Percentiles rank a stretch among this genome's conserved stretches.
These are phyloP conservation scores for Hymenoscyphus scutula DNA, from an alignment of 2,329 filamentous ascomycete genomes.

Conservation along the genomic window DNA sequence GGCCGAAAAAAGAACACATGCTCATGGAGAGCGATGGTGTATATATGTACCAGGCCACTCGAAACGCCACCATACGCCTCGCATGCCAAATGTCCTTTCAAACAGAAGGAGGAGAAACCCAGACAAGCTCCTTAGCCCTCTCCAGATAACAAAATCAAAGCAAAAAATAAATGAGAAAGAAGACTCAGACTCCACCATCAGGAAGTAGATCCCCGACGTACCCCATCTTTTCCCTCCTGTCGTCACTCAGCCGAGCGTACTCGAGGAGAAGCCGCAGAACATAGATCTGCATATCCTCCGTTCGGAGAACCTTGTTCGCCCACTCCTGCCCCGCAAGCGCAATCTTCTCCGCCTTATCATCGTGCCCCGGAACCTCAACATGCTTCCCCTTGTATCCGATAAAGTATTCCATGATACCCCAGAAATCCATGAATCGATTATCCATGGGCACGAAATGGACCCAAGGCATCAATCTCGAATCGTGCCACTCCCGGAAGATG, in stretches of 20 bases:
- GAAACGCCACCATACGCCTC: no score
- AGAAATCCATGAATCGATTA: constrained; percentile 69
- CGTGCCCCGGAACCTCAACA: constrained; percentile 37
- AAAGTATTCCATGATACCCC: constrained; percentile 73
- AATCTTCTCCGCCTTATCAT: constrained; percentile 60
- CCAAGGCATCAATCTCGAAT: constrained; percentile 71
- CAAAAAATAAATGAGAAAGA: neutral
- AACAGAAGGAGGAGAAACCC: neutral
- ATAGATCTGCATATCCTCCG: constrained; percentile 65
- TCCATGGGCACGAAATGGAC: constrained; percentile 83
- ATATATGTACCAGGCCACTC: no score
- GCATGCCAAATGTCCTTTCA: neutral
- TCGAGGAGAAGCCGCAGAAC: constrained; percentile 65
- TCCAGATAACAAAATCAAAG: neutral
- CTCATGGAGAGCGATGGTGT: no score
- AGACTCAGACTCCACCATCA: neutral
- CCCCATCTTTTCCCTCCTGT: constrained; percentile 37
- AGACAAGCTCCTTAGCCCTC: neutral
- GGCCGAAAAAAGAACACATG: no score
- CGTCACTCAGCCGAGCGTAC: constrained; percentile 45
- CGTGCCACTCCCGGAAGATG: constrained; percentile 79
- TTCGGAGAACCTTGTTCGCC: constrained; percentile 68
- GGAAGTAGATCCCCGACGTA: constrained; percentile 34
- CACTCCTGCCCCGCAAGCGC: constrained; percentile 66
- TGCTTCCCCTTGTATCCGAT: constrained; percentile 54